Conservation (phyloP, 2,329 filamentous ascomycete genomes). For the Cytospora mali region DNA sequence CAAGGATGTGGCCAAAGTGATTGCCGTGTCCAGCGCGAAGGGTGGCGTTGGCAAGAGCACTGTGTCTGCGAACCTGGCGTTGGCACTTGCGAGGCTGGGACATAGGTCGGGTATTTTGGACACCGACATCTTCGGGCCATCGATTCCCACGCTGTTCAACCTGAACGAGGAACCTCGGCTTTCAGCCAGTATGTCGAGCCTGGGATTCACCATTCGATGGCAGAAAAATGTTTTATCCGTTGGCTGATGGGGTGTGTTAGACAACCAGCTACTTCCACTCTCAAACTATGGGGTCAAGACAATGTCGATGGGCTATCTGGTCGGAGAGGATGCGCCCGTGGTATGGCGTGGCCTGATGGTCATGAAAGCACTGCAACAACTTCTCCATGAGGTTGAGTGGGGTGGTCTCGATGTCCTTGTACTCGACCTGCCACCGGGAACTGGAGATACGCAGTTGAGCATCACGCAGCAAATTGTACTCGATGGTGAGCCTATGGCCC, state of each 20-base stretch:
- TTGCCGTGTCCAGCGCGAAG: slow-evolving; percentile 96
- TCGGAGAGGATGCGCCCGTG: slow-evolving; percentile 77
- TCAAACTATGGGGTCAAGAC: slow-evolving; percentile 95
- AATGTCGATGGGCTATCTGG: slow-evolving; percentile 98
- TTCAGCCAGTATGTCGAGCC: slow-evolving; percentile 61
- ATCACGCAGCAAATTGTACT: slow-evolving; percentile 93
- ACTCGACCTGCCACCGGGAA: slow-evolving; percentile 89
- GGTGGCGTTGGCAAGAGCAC: slow-evolving; percentile 98
- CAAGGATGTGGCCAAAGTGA: slow-evolving; percentile 82
- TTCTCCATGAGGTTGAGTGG: slow-evolving; percentile 95
- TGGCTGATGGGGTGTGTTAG: slow-evolving; percentile 41
- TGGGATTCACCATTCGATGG: not conserved
- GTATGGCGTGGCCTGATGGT: slow-evolving; percentile 98
- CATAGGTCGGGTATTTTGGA: slow-evolving; percentile 87
- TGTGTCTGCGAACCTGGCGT: slow-evolving; percentile 83
- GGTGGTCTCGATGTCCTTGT: slow-evolving; percentile 85
- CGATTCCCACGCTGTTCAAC: slow-evolving; percentile 86
- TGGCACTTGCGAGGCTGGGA: slow-evolving; percentile 82
- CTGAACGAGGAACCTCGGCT: slow-evolving; percentile 78
- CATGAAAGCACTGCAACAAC: slow-evolving; percentile 93
- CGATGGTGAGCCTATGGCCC: slow-evolving; percentile 60
- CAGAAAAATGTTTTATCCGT: slow-evolving; percentile 3
- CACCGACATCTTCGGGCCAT: slow-evolving; percentile 95
- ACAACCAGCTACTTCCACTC: slow-evolving; percentile 81
- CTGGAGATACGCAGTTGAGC: slow-evolving; percentile 94